Evolutionary conservation across 768 basidiomycete species (phyloP), one percentile per base, ranked within the genome.

Genomic region (Suillus lakei): DNA sequence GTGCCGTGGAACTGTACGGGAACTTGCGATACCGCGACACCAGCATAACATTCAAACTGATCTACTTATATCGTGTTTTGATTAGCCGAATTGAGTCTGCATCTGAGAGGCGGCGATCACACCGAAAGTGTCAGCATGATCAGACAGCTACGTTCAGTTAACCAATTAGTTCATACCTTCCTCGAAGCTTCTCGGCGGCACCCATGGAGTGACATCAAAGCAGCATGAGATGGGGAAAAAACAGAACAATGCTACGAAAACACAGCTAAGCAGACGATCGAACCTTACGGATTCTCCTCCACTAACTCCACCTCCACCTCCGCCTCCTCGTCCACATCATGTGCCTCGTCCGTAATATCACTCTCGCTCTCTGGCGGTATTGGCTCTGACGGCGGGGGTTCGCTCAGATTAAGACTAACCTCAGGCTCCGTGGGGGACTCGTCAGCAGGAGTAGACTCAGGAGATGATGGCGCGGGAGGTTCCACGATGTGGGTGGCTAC

Each of bases 311-410:
- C 67, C 69, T 60, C 60, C 70, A 46, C 46, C 30, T 50, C 60
- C 67, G 41, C 46, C 23, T 50, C 59, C 30, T 75, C 70, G 69
- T 77, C 60, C 39, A 62, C 67, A 59, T 62, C 73, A 62, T 54
- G 66, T 51, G 60, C 71, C 62, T 78, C 75, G 48, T 78, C 77
- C 66, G 75, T 73, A 70, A 76, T 78, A 72, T 78, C 75, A 68
- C 77, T 73, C 64, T 75, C 74, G 62, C 69, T 77, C 66, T 76
- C 75, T 62, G 75, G 75, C 0, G 73, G 75, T 46, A 76, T 68
- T 12, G 76, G 75, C 44, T 76, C 75, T 48, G 76, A 75, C 32
- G 75, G 72, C 15, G 71, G 72, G 51, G 75, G 76, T 32, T 75
- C 76, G 48, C 60, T 75, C 63, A 78, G 63, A 51, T 77, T 73